Conservation (phyloP, 192 early-diverging fungal species). For the Funneliformis mosseae region DNA sequence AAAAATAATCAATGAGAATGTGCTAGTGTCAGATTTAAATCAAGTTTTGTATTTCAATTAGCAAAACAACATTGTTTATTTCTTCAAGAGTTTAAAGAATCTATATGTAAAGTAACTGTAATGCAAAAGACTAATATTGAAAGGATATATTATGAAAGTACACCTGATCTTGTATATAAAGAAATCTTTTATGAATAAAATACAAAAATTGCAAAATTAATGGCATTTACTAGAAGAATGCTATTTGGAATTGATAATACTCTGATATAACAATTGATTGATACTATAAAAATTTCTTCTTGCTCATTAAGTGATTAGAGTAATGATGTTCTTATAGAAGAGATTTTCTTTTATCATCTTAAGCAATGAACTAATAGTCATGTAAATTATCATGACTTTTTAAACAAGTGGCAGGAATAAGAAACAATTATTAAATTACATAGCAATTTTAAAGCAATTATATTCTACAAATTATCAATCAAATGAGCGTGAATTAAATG, state of each 20-base stretch:
- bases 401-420: not conserved
- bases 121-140: not conserved
- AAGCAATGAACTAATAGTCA: not conserved
- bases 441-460: not conserved
- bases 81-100: not conserved
- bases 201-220: not conserved
- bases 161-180: not conserved
- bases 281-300: not conserved
- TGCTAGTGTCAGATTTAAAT: not conserved
- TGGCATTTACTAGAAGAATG: not conserved
- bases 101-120: not conserved
- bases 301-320: not conserved
- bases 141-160: not conserved
- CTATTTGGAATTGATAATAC: not conserved
- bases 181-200: not conserved
- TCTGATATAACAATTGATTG: not conserved
- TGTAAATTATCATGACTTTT: not conserved
- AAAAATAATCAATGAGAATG: not conserved
- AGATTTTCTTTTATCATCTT: not conserved
- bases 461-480: not conserved
- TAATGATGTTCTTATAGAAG: not conserved
- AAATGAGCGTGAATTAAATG: not conserved
- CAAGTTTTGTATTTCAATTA: not conserved
- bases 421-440: not conserved
- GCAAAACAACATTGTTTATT: not conserved